Evolutionary conservation across 2,329 filamentous ascomycete genomes (phyloP).

Genomic region (Pestalotiopsis fici): DNA sequence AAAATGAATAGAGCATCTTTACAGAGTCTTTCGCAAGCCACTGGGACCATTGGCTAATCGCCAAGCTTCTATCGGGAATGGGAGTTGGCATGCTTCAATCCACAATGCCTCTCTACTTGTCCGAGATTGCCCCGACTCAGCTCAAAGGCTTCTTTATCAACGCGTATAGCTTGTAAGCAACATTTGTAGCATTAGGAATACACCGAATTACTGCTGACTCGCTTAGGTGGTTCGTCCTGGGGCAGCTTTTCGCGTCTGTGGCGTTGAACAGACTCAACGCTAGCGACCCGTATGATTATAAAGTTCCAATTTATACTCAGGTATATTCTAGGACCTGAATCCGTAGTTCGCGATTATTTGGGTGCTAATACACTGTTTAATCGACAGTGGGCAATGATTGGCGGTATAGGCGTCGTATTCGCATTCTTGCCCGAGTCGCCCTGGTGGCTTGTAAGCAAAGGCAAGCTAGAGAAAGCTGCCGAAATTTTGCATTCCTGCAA

Average conservation of each 20-base stretch:
- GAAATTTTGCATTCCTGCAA: constrained; percentile 8
- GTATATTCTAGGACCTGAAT: not conserved
- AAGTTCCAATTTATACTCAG: constrained; percentile 4
- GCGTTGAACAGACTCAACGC: not conserved
- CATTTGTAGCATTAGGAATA: not conserved
- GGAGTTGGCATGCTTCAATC: constrained; percentile 8
- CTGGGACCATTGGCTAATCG: constrained; percentile 5
- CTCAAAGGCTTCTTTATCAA: constrained; percentile 7
- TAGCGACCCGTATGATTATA: not conserved
- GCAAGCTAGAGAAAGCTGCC: constrained; percentile 29
- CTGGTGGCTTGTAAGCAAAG: constrained; percentile 54
- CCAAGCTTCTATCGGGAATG: constrained; percentile 1
- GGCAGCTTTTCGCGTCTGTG: constrained; percentile 6
- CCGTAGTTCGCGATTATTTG: not conserved
- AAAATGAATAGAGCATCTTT: not conserved
- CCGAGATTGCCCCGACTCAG: constrained; percentile 4
- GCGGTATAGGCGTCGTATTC: constrained; percentile 24
- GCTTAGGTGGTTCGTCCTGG: constrained; percentile 2
- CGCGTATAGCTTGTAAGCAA: constrained; percentile 6
- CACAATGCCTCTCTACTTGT: constrained; percentile 9
- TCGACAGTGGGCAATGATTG: constrained; percentile 8
- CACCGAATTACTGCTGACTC: not conserved
- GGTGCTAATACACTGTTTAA: not conserved
- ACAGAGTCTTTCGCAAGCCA: constrained; percentile 3
- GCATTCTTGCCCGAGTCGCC: constrained; percentile 70